Conservation (phyloP, 108 stramenopile genomes). For the Nitzschia inconspicua region DNA sequence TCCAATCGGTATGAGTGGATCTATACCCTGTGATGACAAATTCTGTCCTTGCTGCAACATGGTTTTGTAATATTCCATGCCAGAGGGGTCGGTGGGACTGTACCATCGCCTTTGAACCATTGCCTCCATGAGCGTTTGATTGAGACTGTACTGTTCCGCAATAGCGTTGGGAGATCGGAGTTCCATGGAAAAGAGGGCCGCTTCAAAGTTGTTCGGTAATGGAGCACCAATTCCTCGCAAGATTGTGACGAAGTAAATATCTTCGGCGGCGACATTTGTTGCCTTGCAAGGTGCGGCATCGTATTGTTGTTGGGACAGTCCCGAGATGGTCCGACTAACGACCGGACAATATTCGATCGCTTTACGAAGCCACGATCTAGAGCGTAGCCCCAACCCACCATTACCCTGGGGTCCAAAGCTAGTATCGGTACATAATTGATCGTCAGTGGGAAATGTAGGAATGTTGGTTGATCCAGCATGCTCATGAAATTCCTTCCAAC, state of each 20-base stretch:
- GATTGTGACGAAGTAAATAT: constrained; percentile 17
- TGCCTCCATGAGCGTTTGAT: too few species aligned
- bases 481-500: constrained; percentile 6
- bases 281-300: neutral
- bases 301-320: neutral
- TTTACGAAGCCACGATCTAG: constrained; percentile 1
- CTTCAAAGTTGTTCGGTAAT: neutral
- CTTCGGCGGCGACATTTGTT: neutral
- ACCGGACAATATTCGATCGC: constrained; percentile 10
- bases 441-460: neutral
- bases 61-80: too few species aligned
- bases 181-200: constrained; percentile 13
- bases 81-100: too few species aligned
- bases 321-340: neutral
- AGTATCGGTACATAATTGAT: constrained; percentile 4
- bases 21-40: too few species aligned
- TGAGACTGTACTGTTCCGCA: neutral
- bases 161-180: neutral
- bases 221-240: constrained; percentile 13
- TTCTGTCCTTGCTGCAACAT: too few species aligned
- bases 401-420: constrained; percentile 7
- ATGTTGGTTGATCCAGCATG: neutral
- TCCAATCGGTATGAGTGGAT: constrained; percentile 10
- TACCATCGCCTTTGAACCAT: too few species aligned
- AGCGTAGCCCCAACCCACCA: constrained; percentile 11